These are phyloP conservation scores for Hymenoscyphus scutula DNA, from an alignment of 2,329 filamentous ascomycete genomes.

Conservation along the genomic window DNA sequence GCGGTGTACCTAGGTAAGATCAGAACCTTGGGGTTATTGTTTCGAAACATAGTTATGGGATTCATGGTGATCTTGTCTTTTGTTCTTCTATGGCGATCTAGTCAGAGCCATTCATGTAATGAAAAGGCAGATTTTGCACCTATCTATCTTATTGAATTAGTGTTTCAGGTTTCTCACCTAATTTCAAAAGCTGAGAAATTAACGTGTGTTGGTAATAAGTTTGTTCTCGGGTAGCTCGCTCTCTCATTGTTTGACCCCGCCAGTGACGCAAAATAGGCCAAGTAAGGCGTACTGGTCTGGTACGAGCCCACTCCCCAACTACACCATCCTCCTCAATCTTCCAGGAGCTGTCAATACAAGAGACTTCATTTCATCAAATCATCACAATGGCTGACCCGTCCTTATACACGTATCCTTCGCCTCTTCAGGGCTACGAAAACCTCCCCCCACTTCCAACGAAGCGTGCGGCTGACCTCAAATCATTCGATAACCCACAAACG, in stretches of 20 bases:
- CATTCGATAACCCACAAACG: slow-evolving; percentile 63
- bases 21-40: background rate
- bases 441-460: slow-evolving; percentile 45
- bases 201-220: too few relatives aligned
- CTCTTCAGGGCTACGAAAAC: slow-evolving; percentile 50
- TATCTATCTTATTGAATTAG: too few relatives aligned
- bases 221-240: too few relatives aligned
- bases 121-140: too few relatives aligned
- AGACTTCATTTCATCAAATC: background rate
- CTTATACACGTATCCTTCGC: slow-evolving; percentile 50
- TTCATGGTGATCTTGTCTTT: background rate
- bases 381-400: slow-evolving; percentile 48
- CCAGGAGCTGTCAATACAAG: background rate
- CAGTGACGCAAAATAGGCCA: too few relatives aligned
- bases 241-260: too few relatives aligned
- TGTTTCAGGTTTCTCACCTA: too few relatives aligned
- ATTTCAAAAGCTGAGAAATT: too few relatives aligned
- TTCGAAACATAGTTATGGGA: background rate
- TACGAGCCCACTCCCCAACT: background rate
- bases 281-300: too few relatives aligned
- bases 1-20: too few relatives aligned
- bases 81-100: background rate
- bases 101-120: too few relatives aligned
- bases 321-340: background rate
- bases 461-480: slow-evolving; percentile 69